Base-by-base conservation (phyloP, 2,329 filamentous ascomycete genomes). In the Byssochlamys sp. region DNA sequence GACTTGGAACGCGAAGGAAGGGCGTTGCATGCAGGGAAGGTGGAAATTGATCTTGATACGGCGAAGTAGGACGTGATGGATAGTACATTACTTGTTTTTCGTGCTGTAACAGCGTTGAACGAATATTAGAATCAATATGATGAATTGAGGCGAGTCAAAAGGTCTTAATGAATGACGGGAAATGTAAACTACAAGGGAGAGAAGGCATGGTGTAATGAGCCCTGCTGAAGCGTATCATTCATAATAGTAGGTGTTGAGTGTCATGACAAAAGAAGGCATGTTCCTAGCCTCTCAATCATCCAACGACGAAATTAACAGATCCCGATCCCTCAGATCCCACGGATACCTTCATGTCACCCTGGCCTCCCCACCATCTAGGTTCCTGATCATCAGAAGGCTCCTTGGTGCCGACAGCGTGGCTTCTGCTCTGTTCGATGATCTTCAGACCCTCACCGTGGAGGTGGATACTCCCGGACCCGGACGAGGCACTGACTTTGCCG, bases 391-490 rank as follows among this genome's bases (percentile, higher is more conserved):
- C 25, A 2, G 59, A 55, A 9, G 62, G 57, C 24, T 53, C 33
- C 53, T 63, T 62, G 25, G 60, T 52, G 6, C 57, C 63, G 27
- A 61, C 57, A 2, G 58, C 58, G 51, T 50, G 50, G 7, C 56
- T 54, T 19, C 62, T 26, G 39, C 51, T 35, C 27, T 59, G 54
- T 52, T 59, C 53, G 27, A 54, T 55, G 35, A 65, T 55, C 9
- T 61, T 35, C 25, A 72, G 53, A 1, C 65, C 67, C 11, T 60
- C 28, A 6, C 69, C 69, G 19, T 57, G 57, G 14, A 71, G 56
- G 14, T 29, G 29, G 6, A 66, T 54, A 31, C 57, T 62, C 1
- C 65, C 65, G 2, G 45, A 56, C 10, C 60, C 60, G 14, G 58
- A 39, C 14, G 53, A 45, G 2, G 65, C 63, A 48, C 65, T 62